A percentile compares a stretch with the other conserved stretches of the same genome.
These are phyloP conservation scores for Didymella pinodella DNA, from an alignment of 2,329 filamentous ascomycete genomes.

Conservation along the genomic window DNA sequence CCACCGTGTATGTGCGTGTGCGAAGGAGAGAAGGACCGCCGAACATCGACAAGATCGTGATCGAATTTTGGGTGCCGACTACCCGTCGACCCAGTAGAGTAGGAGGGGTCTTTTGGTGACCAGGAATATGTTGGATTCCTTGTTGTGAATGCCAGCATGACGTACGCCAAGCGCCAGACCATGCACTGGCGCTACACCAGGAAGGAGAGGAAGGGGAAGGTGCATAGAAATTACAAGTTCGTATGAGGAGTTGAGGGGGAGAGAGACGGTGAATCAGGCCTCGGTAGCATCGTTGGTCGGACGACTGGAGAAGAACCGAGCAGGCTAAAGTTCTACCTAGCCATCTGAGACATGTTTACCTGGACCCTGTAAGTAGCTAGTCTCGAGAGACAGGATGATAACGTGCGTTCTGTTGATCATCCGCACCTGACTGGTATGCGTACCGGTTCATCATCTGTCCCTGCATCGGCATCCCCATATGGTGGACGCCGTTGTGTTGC, in stretches of 20 bases:
- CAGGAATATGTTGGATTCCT: slow-evolving; percentile 22
- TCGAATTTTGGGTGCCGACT: slow-evolving; percentile 23
- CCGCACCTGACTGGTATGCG: slow-evolving; percentile 42
- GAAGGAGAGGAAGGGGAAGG: slow-evolving; percentile 33
- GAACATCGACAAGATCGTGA: slow-evolving; percentile 29
- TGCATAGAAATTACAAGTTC: slow-evolving; percentile 41
- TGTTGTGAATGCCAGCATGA: slow-evolving; percentile 31
- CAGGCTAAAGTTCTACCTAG: neutral
- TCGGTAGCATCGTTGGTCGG: slow-evolving; percentile 1
- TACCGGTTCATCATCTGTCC: slow-evolving; percentile 52
- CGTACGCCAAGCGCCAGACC: slow-evolving; percentile 43
- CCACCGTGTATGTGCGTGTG: slow-evolving; percentile 39
- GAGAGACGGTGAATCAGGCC: slow-evolving; percentile 7
- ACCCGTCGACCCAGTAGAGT: slow-evolving; percentile 22
- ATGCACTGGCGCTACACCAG: slow-evolving; percentile 38
- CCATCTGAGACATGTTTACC: slow-evolving; percentile 34
- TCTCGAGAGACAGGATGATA: slow-evolving; percentile 36
- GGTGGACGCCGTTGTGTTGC: slow-evolving; percentile 52
- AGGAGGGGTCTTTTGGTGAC: slow-evolving; percentile 27
- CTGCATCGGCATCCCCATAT: slow-evolving; percentile 52
- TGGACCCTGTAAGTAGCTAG: slow-evolving; percentile 41
- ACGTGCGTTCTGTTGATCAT: slow-evolving; percentile 39
- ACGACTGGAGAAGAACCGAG: neutral
- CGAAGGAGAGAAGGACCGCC: slow-evolving; percentile 28
- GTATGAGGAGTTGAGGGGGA: slow-evolving; percentile 26